These are phyloP conservation scores for Thielaviopsis populi DNA, from an alignment of 2,329 filamentous ascomycete species.

Conservation along the genomic window DNA sequence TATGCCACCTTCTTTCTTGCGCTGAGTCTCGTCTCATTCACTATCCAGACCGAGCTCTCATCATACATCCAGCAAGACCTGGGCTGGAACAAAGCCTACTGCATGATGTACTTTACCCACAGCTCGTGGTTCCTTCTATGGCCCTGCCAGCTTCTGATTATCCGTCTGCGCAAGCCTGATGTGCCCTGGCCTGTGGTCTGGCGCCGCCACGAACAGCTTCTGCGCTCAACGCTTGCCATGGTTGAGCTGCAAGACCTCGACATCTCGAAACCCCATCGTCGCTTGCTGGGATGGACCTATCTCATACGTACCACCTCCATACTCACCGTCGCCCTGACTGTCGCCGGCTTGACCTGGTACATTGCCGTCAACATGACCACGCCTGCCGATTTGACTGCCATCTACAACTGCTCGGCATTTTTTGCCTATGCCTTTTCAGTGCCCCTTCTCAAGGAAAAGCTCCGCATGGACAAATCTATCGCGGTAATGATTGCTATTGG, in stretches of 20 bases:
- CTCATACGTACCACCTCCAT: constrained; percentile 65
- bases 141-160: constrained; percentile 65
- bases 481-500: constrained; percentile 76
- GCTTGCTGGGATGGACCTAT: constrained; percentile 41
- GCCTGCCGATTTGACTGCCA: constrained; percentile 84
- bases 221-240: constrained; percentile 55
- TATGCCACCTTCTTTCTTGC: constrained; percentile 74
- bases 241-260: constrained; percentile 65
- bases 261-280: constrained; percentile 31
- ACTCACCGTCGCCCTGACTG: constrained; percentile 70
- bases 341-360: constrained; percentile 91
- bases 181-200: constrained; percentile 76
- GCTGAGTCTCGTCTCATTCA: constrained; percentile 74
- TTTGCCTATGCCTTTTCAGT: constrained; percentile 97
- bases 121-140: constrained; percentile 85
- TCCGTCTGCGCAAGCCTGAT: constrained; percentile 64
- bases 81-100: constrained; percentile 97
- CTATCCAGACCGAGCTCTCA: constrained; percentile 87
- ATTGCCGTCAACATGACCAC: constrained; percentile 87
- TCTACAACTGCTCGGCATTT: constrained; percentile 98
- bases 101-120: constrained; percentile 97
- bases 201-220: constrained; percentile 42
- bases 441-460: constrained; percentile 69
- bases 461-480: constrained; percentile 70
- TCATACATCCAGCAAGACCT: constrained; percentile 87